phyloP scores from a whole-genome alignment of 345 rosid species.

The Rhodamnia rubescens region DNA sequence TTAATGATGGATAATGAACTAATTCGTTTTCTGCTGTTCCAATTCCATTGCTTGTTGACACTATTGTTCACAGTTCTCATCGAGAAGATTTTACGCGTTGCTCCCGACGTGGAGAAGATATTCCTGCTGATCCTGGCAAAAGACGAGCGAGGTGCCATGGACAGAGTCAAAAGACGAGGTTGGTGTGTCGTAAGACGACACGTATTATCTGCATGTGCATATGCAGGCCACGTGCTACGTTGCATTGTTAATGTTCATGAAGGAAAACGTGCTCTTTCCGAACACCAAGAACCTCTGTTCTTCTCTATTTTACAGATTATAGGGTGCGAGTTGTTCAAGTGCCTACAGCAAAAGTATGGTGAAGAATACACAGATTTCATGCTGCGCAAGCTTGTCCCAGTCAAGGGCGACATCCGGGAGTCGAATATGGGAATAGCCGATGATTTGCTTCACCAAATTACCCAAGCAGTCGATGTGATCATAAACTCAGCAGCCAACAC shows the following conservation, averaged over 20 bases:
- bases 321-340: background rate
- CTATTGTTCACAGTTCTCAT: conserved; percentile 1
- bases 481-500: conserved; percentile 23
- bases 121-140: conserved; percentile 5
- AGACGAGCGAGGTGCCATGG: background rate
- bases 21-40: background rate
- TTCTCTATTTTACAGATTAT: background rate
- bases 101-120: conserved; percentile 2
- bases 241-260: background rate
- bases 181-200: background rate
- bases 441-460: background rate
- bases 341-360: background rate
- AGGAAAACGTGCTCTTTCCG: background rate
- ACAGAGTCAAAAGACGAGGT: conserved; percentile 1
- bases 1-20: background rate
- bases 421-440: conserved; percentile 5
- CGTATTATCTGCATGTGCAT: background rate
- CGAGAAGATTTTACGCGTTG: conserved; percentile 3
- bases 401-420: conserved; percentile 2
- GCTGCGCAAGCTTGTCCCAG: conserved; percentile 4
- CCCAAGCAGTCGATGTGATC: conserved; percentile 15
- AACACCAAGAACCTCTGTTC: background rate
- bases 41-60: background rate
- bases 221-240: background rate
- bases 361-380: background rate